Percentiles rank a stretch among this genome's conserved stretches.
Conservation (phyloP, 352 stramenopile genomes). For the Phytophthora melonis region DNA sequence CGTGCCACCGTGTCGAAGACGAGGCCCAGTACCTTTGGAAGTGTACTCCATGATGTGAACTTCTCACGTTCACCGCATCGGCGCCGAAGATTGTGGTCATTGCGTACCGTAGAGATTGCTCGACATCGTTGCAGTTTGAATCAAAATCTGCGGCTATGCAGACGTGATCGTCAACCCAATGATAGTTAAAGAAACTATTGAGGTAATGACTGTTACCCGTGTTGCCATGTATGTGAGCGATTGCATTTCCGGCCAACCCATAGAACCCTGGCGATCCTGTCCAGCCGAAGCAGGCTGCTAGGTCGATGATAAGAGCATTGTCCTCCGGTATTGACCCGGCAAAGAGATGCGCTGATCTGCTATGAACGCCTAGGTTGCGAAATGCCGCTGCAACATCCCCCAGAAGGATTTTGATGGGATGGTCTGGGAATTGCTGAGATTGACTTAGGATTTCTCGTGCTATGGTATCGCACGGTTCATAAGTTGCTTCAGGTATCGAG, state of each 20-base stretch:
- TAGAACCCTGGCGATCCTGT: background rate
- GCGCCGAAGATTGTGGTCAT: background rate
- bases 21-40: background rate
- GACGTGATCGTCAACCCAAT: background rate
- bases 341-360: background rate
- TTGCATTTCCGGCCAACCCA: background rate
- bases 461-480: background rate
- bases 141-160: background rate
- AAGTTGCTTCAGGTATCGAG: background rate
- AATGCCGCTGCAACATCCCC: background rate
- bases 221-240: background rate
- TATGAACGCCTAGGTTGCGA: background rate
- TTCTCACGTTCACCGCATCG: background rate
- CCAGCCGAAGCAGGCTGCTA: background rate
- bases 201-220: background rate
- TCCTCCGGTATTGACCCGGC: background rate
- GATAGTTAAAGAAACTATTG: background rate
- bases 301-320: background rate
- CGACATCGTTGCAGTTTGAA: background rate
- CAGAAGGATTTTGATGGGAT: background rate
- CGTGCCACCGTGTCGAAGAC: background rate
- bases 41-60: background rate
- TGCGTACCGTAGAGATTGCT: background rate
- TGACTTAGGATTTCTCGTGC: background rate
- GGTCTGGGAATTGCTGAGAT: background rate